These are phyloP conservation scores for Aspergillus sp. DNA, from an alignment of 2,329 filamentous ascomycete species.

Conservation along the genomic window DNA sequence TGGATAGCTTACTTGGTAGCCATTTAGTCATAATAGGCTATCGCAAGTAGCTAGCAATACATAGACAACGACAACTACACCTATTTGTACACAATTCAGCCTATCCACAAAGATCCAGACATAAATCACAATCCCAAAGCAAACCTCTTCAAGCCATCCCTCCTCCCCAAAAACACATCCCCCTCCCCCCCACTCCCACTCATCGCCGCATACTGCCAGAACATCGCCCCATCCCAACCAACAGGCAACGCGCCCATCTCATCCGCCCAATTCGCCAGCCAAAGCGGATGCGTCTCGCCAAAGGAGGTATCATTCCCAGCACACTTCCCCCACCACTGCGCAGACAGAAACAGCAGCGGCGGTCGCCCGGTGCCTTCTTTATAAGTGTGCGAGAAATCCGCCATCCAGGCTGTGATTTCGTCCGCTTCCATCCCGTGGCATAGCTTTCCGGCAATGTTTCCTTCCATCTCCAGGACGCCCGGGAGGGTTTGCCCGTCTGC, in stretches of 20 bases:
- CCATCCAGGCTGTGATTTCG: conserved; percentile 13
- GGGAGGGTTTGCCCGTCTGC: conserved; percentile 8
- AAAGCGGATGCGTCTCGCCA: conserved; percentile 7
- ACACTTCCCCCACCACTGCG: conserved; percentile 12
- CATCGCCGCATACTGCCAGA: conserved; percentile 13
- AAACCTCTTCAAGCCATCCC: not conserved
- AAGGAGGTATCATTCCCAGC: conserved; percentile 7
- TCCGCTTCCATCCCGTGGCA: conserved; percentile 9
- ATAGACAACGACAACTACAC: no score
- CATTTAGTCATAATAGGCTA: no score
- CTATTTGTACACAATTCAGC: no score
- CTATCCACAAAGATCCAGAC: no score
- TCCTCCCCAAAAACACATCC: conserved; percentile 11
- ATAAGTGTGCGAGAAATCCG: conserved; percentile 9
- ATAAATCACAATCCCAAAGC: not conserved
- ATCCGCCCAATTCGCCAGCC: conserved; percentile 14
- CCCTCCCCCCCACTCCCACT: conserved; percentile 9
- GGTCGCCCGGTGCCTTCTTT: not conserved
- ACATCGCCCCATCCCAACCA: conserved; percentile 6
- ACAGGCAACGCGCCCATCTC: conserved; percentile 10
- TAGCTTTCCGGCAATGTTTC: conserved; percentile 12
- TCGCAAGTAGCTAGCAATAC: no score
- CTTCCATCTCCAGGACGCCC: conserved; percentile 15
- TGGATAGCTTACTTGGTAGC: no score
- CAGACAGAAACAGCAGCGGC: conserved; percentile 10